phyloP scores from a whole-genome alignment of 2,329 filamentous ascomycete species.

The Diaporthe sp. region DNA sequence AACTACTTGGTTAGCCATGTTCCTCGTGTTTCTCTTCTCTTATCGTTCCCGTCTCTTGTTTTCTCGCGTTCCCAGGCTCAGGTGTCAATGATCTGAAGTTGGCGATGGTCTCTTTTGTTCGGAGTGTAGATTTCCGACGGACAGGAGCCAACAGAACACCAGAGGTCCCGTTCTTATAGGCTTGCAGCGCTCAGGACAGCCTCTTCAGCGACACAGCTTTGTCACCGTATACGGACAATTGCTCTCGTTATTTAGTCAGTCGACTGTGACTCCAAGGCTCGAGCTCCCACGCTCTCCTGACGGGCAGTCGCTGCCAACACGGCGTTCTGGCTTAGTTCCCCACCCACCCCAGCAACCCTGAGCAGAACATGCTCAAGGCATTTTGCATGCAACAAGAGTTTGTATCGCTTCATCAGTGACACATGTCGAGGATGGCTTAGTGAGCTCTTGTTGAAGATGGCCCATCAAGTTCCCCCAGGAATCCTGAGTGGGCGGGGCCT shows the following conservation, averaged over 20 bases:
- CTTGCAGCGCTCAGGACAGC: too few species aligned
- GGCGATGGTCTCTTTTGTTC: background rate
- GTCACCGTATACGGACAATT: background rate
- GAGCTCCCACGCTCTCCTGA: background rate
- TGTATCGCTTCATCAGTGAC: too few species aligned
- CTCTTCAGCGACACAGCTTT: background rate
- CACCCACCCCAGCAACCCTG: background rate
- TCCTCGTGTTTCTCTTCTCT: background rate
- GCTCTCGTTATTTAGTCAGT: background rate
- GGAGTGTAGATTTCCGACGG: background rate
- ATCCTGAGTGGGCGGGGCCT: background rate
- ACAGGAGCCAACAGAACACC: background rate
- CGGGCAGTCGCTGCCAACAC: too few species aligned
- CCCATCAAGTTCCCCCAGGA: background rate
- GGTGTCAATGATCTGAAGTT: background rate
- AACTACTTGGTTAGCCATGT: background rate
- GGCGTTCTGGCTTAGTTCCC: background rate
- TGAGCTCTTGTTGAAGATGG: background rate
- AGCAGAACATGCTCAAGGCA: background rate
- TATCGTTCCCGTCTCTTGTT: background rate
- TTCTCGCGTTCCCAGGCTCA: background rate
- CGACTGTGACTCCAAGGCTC: background rate
- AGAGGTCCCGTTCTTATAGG: background rate
- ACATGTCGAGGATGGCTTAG: background rate
- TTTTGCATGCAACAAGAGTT: background rate